Conservation (phyloP, 2,329 filamentous ascomycete species). For the Neofusicoccum sp. region DNA sequence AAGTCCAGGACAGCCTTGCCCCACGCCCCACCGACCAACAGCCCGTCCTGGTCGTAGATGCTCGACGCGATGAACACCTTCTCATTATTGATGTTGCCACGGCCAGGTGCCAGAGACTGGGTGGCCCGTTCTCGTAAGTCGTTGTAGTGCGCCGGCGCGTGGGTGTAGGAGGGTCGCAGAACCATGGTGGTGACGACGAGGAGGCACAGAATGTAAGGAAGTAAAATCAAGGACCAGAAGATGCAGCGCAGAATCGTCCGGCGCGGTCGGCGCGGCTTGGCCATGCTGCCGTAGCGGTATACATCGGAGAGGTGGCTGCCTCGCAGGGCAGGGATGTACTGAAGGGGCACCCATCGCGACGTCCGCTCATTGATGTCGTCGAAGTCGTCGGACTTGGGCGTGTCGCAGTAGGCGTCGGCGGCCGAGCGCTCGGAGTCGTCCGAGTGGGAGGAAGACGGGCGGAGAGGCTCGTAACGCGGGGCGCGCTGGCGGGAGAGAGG, state of each 20-base stretch:
- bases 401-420: conserved; percentile 15
- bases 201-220: conserved; percentile 36
- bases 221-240: conserved; percentile 35
- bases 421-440: conserved; percentile 16
- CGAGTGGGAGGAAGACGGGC: conserved; percentile 13
- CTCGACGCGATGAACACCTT: conserved; percentile 75
- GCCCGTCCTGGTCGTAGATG: conserved; percentile 65
- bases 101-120: conserved; percentile 32
- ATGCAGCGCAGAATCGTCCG: conserved; percentile 21
- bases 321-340: conserved; percentile 19
- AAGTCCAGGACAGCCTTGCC: conserved; percentile 62
- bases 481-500: conserved; percentile 9
- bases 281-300: conserved; percentile 19
- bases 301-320: conserved; percentile 8
- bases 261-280: conserved; percentile 15
- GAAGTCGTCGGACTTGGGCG: conserved; percentile 17
- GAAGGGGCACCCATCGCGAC: conserved; percentile 16
- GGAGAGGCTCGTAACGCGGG: conserved; percentile 18
- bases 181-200: conserved; percentile 49
- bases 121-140: conserved; percentile 41
- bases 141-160: conserved; percentile 56
- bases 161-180: conserved; percentile 60
- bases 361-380: conserved; percentile 1
- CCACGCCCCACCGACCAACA: conserved; percentile 66
- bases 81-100: conserved; percentile 60